Conservation (phyloP, 345 rosid genomes). For the Erucastrum elatum region DNA sequence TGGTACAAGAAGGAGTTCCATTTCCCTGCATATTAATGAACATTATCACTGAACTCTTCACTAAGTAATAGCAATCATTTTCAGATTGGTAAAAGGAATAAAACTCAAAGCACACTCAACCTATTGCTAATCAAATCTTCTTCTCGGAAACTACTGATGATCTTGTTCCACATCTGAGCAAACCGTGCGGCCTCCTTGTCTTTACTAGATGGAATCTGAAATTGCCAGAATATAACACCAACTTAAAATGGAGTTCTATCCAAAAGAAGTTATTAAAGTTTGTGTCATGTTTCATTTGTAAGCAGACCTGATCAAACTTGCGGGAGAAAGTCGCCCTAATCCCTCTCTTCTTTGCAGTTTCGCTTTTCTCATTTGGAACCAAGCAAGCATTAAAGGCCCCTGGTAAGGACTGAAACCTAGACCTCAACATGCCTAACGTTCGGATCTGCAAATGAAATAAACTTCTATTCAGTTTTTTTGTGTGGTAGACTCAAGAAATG, state of each 20-base stretch:
- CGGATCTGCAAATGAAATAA: constrained; percentile 45
- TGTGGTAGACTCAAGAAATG: constrained; percentile 1
- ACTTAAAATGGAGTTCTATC: background rate
- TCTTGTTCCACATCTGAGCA: constrained; percentile 66
- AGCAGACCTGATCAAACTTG: constrained; percentile 44
- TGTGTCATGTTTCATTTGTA: constrained; percentile 27
- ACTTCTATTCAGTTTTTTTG: constrained; percentile 1
- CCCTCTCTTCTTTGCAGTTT: constrained; percentile 47
- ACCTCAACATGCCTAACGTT: constrained; percentile 58
- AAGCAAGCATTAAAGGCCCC: constrained; percentile 51
- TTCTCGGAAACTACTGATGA: constrained; percentile 59
- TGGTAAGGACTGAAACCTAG: constrained; percentile 57
- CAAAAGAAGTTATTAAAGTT: constrained; percentile 12
- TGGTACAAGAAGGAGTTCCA: constrained; percentile 56
- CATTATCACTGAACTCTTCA: background rate
- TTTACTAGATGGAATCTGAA: constrained; percentile 45
- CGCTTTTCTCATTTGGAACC: constrained; percentile 49
- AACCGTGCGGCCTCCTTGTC: constrained; percentile 56
- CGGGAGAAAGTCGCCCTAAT: constrained; percentile 45
- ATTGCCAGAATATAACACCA: background rate
- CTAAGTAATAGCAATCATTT: background rate
- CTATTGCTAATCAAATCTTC: constrained; percentile 58
- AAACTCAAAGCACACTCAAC: constrained; percentile 35
- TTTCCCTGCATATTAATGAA: constrained; percentile 47
- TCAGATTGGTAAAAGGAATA: background rate